Base-by-base conservation (phyloP, 2,329 filamentous ascomycete genomes). In the Diplodia mutila region DNA sequence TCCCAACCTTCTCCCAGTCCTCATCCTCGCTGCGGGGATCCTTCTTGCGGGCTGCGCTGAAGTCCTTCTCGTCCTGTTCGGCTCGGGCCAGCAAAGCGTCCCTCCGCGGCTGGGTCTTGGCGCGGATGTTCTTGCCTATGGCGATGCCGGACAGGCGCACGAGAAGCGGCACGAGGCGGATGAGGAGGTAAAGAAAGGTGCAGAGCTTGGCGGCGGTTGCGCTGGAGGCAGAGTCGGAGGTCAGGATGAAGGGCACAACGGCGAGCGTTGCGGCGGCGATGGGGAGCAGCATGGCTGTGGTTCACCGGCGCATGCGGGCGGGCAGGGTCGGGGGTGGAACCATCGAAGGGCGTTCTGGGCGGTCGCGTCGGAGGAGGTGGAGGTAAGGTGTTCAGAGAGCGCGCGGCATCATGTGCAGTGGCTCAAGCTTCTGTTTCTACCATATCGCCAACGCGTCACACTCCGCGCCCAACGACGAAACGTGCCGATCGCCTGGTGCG, bases 1-100 rank as follows among this genome's bases (percentile, higher is more conserved):
- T 80, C 68, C 90, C 86, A 27, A 92, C 84, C 73, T 88, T 89
- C 77, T 92, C 89, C 89, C 90, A 92, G 61, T 89, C 89, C 32
- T 89, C 87, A 70, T 90, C 88, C 34, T 85, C 82, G 12, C 37
- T 68, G 72, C 8, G 68, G 57, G 21, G 67, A 55, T 61, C 70
- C 66, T 34, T 69, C 69, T 59, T 74, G 69, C 7, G 72, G 67
- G 49, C 73, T 71, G 34, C 73, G 32, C 12, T 37, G 37, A 55
- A 72, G 2, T 67, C 67, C 34, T 69, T 72, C 65, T 77, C 74
- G 65, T 79, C 77, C 14, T 64, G 71, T 4, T 72, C 75, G 8
- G 75, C 76, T 39, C 76, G 72, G 53, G 72, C 74, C 68, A 78
- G 71, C 53, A 79, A 69, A 14, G 79, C 70, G 61, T 76, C 75